Conservation (phyloP, 2,329 filamentous ascomycete species). For the Aspergillus arachidicola region DNA sequence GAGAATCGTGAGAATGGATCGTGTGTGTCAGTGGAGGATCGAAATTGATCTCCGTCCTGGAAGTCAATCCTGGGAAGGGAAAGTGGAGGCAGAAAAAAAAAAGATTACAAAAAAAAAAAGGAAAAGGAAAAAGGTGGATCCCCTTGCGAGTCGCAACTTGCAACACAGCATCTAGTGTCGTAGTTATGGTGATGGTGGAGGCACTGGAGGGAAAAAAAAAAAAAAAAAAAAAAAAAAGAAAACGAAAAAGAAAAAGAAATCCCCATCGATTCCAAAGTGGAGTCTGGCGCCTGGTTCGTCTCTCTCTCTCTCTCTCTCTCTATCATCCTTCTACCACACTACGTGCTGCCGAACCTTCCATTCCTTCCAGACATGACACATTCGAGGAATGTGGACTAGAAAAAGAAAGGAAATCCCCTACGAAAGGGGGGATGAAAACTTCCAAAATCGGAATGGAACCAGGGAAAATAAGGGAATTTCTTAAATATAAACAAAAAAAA, state of each 20-base stretch:
- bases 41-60: constrained; percentile 6
- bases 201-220: neutral
- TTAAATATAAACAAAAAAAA: neutral
- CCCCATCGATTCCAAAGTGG: neutral
- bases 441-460: neutral
- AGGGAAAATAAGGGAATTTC: neutral
- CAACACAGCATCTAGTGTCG: neutral
- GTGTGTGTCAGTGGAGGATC: constrained; percentile 4
- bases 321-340: neutral
- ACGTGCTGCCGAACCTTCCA: neutral
- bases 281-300: neutral
- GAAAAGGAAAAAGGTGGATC: neutral
- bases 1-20: neutral
- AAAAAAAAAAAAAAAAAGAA: too few relatives aligned
- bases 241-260: too few relatives aligned
- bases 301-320: constrained; percentile 1
- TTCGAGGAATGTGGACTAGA: constrained; percentile 3
- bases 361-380: constrained; percentile 4
- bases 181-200: neutral
- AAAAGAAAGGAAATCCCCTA: neutral
- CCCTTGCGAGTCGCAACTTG: neutral
- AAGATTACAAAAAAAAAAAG: neutral
- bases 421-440: neutral
- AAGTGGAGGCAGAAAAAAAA: neutral
- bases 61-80: constrained; percentile 4